Percentiles rank a stretch among this genome's conserved stretches.
Evolutionary conservation across 176 grass and related monocot genomes (phyloP).

Genomic region (Eragrostis nindensis): DNA sequence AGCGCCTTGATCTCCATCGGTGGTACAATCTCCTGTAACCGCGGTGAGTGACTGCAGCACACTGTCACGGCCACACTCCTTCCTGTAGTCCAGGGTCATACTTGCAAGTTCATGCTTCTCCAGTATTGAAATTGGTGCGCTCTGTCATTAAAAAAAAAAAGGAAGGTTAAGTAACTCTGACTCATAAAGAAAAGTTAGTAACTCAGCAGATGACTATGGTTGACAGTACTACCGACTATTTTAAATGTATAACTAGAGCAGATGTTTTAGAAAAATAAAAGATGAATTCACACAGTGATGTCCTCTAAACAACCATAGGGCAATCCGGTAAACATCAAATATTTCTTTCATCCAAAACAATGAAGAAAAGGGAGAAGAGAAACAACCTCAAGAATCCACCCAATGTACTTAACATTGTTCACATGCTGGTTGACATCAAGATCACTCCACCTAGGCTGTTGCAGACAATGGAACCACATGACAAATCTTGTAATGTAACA

Average conservation of each 20-base stretch:
- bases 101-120: slow-evolving; percentile 67
- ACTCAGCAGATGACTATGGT: not conserved
- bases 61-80: slow-evolving; percentile 58
- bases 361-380: not conserved
- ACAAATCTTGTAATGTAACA: not conserved
- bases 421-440: slow-evolving; percentile 67
- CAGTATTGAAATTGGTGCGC: slow-evolving; percentile 67
- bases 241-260: not conserved
- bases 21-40: not conserved
- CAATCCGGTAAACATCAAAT: not conserved
- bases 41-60: slow-evolving; percentile 58
- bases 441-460: slow-evolving; percentile 51
- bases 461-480: slow-evolving; percentile 1
- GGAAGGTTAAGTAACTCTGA: not conserved
- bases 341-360: not conserved
- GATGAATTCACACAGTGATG: not conserved
- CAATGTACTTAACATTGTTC: slow-evolving; percentile 65
- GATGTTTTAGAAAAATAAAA: not conserved
- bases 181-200: not conserved
- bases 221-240: not conserved
- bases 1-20: not conserved
- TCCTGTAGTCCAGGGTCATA: slow-evolving; percentile 66
- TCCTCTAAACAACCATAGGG: not conserved
- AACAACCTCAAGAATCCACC: slow-evolving; percentile 59
- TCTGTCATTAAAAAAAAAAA: slow-evolving; percentile 27